Conservation (phyloP, 768 basidiomycete genomes). For the Serendipita sp. region DNA sequence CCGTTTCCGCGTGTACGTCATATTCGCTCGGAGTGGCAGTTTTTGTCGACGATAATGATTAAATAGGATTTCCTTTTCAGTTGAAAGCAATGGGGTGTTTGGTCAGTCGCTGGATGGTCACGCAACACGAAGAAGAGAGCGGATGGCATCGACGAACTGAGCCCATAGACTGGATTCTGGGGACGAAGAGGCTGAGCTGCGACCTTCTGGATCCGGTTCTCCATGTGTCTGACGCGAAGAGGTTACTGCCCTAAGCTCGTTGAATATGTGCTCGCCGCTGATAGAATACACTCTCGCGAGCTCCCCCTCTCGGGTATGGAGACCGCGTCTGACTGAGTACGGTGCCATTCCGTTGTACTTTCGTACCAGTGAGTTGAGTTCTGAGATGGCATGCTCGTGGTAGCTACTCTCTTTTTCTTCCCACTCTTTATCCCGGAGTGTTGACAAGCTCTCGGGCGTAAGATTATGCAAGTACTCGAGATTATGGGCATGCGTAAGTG, state of each 20-base stretch:
- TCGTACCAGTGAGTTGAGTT: slow-evolving; percentile 59
- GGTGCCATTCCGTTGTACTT: slow-evolving; percentile 72
- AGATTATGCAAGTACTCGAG: slow-evolving; percentile 23
- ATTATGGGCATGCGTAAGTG: slow-evolving; percentile 16
- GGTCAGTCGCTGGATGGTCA: neutral
- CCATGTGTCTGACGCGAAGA: neutral
- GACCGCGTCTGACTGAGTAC: slow-evolving; percentile 52
- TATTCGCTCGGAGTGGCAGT: neutral
- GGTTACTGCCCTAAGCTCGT: slow-evolving; percentile 21
- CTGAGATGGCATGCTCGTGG: slow-evolving; percentile 49
- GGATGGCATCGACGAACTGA: slow-evolving; percentile 4
- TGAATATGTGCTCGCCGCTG: slow-evolving; percentile 36
- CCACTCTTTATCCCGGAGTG: slow-evolving; percentile 53
- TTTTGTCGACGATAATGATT: neutral
- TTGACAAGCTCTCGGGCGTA: slow-evolving; percentile 24
- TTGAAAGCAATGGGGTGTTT: neutral
- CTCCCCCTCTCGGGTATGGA: slow-evolving; percentile 41
- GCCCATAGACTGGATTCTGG: slow-evolving; percentile 14
- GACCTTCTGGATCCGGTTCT: neutral
- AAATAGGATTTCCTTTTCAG: neutral
- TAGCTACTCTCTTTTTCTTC: slow-evolving; percentile 48
- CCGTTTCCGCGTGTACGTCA: neutral
- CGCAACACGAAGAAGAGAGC: neutral
- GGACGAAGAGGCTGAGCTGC: slow-evolving; percentile 13
- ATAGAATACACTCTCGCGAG: slow-evolving; percentile 37